phyloP scores from a whole-genome alignment of 2,329 filamentous ascomycete genomes.

The Colletotrichum chrysophilum region DNA sequence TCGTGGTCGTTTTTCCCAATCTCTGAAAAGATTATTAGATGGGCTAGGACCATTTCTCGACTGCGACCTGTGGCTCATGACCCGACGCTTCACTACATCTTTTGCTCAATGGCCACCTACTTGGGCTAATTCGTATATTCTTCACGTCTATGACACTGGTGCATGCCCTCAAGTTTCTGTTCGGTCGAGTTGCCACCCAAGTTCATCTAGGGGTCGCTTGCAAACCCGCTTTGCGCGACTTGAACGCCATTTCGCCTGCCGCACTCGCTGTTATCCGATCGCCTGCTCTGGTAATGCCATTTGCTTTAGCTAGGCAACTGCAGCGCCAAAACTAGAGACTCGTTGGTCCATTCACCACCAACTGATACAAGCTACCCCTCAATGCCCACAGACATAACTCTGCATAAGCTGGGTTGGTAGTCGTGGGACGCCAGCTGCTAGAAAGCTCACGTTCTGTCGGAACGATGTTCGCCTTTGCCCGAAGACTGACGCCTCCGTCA shows the following conservation, averaged over 20 bases:
- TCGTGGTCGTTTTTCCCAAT: neutral
- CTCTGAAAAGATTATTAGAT: neutral
- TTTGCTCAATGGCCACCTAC: neutral
- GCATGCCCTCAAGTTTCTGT: neutral
- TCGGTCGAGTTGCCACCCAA: neutral
- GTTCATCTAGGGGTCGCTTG: neutral
- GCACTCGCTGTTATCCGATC: neutral
- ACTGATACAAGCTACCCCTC: neutral
- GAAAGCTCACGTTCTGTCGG: neutral
- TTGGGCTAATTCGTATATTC: neutral
- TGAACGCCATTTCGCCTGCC: neutral
- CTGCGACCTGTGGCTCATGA: neutral
- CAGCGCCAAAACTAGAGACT: neutral
- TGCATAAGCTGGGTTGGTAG: neutral
- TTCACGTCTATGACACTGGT: neutral
- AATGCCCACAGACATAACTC: neutral
- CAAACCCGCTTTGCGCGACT: neutral
- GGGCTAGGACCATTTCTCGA: neutral
- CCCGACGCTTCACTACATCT: neutral
- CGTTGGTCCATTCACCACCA: neutral
- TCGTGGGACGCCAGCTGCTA: neutral
- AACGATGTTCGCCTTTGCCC: neutral
- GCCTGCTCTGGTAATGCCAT: neutral
- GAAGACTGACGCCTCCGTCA: neutral
- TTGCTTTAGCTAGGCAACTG: neutral